phyloP scores from a whole-genome alignment of 1,284 basidiomycete genomes.

The Malassezia dermatis region DNA sequence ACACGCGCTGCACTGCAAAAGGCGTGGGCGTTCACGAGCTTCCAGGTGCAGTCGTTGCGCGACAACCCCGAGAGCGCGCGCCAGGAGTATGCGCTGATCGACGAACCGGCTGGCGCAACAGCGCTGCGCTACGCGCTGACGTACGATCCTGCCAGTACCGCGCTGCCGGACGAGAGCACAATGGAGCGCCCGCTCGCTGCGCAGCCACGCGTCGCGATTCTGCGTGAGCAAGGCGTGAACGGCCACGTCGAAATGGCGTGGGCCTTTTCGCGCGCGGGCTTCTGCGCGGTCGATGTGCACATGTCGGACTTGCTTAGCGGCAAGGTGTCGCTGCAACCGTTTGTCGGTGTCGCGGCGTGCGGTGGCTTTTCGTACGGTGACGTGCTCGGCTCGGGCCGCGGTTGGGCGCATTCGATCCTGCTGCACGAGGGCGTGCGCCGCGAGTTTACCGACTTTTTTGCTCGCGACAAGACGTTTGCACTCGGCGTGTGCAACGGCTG shows the following conservation, averaged over 20 bases:
- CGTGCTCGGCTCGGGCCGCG: slow-evolving; percentile 90
- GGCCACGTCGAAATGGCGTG: slow-evolving; percentile 98
- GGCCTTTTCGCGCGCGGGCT: slow-evolving; percentile 85
- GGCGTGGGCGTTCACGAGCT: slow-evolving; percentile 88
- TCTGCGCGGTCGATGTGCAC: slow-evolving; percentile 88
- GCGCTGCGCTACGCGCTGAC: slow-evolving; percentile 49
- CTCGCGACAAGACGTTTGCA: slow-evolving; percentile 66
- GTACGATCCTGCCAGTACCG: slow-evolving; percentile 34
- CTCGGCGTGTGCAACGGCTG: slow-evolving; percentile 97
- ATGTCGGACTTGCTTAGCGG: slow-evolving; percentile 91
- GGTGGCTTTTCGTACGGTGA: slow-evolving; percentile 99
- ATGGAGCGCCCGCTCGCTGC: slow-evolving; percentile 33
- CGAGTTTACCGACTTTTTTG: slow-evolving; percentile 66
- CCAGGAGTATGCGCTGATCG: slow-evolving; percentile 73
- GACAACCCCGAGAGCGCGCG: slow-evolving; percentile 70
- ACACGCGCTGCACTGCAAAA: slow-evolving; percentile 64
- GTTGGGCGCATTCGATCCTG: slow-evolving; percentile 90
- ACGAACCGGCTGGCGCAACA: slow-evolving; percentile 31
- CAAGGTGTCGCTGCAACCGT: slow-evolving; percentile 57
- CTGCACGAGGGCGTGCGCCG: slow-evolving; percentile 63
- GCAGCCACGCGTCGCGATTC: slow-evolving; percentile 80
- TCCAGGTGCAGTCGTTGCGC: slow-evolving; percentile 75
- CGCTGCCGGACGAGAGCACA: slow-evolving; percentile 19
- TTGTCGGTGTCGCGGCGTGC: slow-evolving; percentile 84
- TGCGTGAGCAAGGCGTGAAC: slow-evolving; percentile 96